Percentiles rank a stretch among this genome's conserved stretches.
Conservation (phyloP, 2,329 filamentous ascomycete genomes). For the Verticillium tricorpus region DNA sequence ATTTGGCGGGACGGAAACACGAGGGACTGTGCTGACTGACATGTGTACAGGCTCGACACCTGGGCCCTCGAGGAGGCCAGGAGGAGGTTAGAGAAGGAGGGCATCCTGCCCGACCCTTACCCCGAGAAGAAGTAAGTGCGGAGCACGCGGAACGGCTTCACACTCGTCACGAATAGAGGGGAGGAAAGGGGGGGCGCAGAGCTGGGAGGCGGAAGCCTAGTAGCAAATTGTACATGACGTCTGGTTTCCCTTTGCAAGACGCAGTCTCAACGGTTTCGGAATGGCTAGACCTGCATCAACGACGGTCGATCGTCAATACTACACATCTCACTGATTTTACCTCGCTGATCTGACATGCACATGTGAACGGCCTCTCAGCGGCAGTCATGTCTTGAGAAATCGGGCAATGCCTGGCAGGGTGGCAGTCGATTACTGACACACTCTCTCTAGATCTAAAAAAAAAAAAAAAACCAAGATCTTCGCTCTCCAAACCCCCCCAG, state of each 20-base stretch:
- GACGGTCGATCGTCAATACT: constrained; percentile 2
- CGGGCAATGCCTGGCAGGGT: neutral
- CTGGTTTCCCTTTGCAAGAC: constrained; percentile 21
- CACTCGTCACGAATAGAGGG: neutral
- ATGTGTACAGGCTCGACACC: constrained; percentile 78
- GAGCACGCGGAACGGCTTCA: neutral
- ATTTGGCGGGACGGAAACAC: neutral
- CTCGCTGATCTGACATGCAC: neutral
- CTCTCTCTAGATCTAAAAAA: neutral
- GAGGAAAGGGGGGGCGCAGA: constrained; percentile 12
- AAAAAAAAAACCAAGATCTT: neutral
- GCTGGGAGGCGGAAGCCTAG: constrained; percentile 5
- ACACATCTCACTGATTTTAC: neutral
- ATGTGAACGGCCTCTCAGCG: too few relatives aligned
- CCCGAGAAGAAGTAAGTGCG: constrained; percentile 50
- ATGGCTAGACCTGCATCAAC: constrained; percentile 11
- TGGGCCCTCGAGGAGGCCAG: constrained; percentile 98
- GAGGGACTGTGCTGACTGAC: constrained; percentile 19
- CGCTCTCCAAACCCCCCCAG: neutral
- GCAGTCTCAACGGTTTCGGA: constrained; percentile 10
- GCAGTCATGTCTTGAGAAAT: too few relatives aligned
- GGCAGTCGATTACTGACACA: neutral
- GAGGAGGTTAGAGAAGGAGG: constrained; percentile 91
- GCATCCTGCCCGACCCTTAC: constrained; percentile 77
- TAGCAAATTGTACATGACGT: constrained; percentile 26